These are phyloP conservation scores for Pythium grandisporangium DNA, from an alignment of 352 stramenopile species.

Conservation along the genomic window DNA sequence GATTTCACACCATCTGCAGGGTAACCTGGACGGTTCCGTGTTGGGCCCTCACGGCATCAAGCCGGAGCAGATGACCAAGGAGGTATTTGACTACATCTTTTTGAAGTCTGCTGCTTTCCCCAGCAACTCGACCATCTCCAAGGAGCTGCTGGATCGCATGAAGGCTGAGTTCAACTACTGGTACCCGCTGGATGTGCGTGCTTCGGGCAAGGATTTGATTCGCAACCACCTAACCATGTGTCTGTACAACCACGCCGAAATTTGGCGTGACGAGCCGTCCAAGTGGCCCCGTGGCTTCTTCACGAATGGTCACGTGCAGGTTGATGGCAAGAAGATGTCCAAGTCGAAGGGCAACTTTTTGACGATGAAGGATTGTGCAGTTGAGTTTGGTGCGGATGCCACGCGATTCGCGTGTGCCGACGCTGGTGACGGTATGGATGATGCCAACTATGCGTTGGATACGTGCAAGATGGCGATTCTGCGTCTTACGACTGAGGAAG, in stretches of 20 bases:
- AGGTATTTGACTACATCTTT: constrained; percentile 99
- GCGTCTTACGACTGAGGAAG: constrained; percentile 95
- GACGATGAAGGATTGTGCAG: constrained; percentile 96
- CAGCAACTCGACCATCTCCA: constrained; percentile 78
- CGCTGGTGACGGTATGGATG: constrained; percentile 96
- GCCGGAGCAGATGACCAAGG: constrained; percentile 87
- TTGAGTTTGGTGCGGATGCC: constrained; percentile 94
- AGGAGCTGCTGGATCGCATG: constrained; percentile 90
- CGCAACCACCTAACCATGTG: constrained; percentile 99
- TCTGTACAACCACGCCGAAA: constrained; percentile 99
- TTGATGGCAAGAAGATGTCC: constrained; percentile 99
- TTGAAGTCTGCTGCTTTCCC: constrained; percentile 79
- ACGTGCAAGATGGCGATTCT: constrained; percentile 97
- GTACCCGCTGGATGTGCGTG: constrained; percentile 99
- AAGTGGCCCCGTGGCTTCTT: constrained; percentile 98
- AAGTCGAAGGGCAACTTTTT: constrained; percentile 99
- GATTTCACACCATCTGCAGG: constrained; percentile 97
- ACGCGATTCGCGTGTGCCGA: constrained; percentile 98
- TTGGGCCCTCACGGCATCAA: constrained; percentile 83
- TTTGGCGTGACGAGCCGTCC: constrained; percentile 96
- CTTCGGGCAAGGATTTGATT: constrained; percentile 95
- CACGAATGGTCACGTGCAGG: constrained; percentile 97
- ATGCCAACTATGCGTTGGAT: constrained; percentile 98
- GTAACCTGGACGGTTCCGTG: constrained; percentile 91
- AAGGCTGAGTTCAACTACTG: constrained; percentile 98